A percentile compares a stretch with the other conserved stretches of the same genome.
Conservation (phyloP, 805 yeast species). For the Wickerhamomyces queroliae region DNA sequence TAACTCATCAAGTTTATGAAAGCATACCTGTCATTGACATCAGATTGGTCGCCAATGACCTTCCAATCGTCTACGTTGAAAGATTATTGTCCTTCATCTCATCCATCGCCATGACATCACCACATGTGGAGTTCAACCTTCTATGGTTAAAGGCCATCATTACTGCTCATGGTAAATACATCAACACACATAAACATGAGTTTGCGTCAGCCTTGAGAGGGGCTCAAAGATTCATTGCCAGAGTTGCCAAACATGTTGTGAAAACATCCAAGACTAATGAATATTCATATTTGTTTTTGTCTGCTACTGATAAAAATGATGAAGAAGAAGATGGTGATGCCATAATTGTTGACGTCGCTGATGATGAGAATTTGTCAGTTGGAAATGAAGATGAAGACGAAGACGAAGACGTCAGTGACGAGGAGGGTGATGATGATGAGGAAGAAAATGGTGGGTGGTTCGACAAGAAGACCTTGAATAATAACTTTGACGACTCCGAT, state of each 20-base stretch:
- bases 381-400: conserved; percentile 7
- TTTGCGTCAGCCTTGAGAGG: conserved; percentile 62
- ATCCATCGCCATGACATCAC: conserved; percentile 58
- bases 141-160: conserved; percentile 73
- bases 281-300: conserved; percentile 48
- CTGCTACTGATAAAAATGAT: conserved; percentile 16
- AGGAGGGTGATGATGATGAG: conserved; percentile 13
- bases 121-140: conserved; percentile 79
- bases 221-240: conserved; percentile 67
- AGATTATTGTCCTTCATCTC: conserved; percentile 68
- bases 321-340: conserved; percentile 24
- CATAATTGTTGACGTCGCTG: conserved; percentile 3
- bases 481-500: conserved; percentile 5
- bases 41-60: conserved; percentile 52
- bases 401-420: conserved; percentile 8
- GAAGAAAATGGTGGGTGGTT: conserved; percentile 23
- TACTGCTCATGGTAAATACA: conserved; percentile 70
- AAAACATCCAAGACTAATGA: conserved; percentile 46
- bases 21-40: conserved; percentile 67
- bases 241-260: conserved; percentile 71
- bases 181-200: conserved; percentile 53
- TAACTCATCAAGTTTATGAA: conserved; percentile 73
- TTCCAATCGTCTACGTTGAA: conserved; percentile 75
- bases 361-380: too few species aligned
- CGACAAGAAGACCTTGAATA: conserved; percentile 8